Evolutionary conservation across 306 rosid genomes (phyloP), one percentile per base, ranked within the genome.

Genomic region (Prunus dulcis): DNA sequence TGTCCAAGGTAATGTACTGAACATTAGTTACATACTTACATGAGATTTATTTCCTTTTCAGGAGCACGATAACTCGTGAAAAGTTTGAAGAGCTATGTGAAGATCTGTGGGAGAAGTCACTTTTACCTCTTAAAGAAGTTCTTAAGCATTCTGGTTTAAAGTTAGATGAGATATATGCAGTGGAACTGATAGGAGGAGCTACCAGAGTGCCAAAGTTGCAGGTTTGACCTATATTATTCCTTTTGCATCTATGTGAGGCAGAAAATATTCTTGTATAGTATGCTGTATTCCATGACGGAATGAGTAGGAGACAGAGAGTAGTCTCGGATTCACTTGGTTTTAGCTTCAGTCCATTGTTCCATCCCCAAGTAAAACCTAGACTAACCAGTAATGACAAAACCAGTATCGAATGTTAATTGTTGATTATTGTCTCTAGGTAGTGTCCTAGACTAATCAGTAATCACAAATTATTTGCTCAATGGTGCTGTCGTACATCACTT

Each of bases 151-250:
- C 97, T 55, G 91, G 89, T 81, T 67, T 95, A 65, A 77, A 87
- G 70, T 41, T 80, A 77, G 96, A 88, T 28, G 91, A 92, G 45
- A 85, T 95, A 74, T 89, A 90, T 78, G 97, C 97, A 12, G 96
- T 95, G 79, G 99, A 95, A 82, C 83, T 95, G 87, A 89, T 95
- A 64, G 99, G 99, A 82, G 99, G 99, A 61, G 93, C 97, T 43
- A 90, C 99, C 57, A 88, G 99, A 76, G 97, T 95, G 75, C 99
- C 99, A 69, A 95, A 95, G 69, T 83, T 95, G 72, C 99, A 95
- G 99, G 99, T 95, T 82, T 77, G 85, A 78, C 80, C 66, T 23
- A 61, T 77, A 38, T 49, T 75, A 74, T 86, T 65, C 47, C 52
- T 62, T 66, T 61, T 77, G 66, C 72, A 63, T 52, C 43, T 79